These are phyloP conservation scores for Magnaporthiopsis incrustans DNA, from an alignment of 2,329 filamentous ascomycete species.

Conservation along the genomic window DNA sequence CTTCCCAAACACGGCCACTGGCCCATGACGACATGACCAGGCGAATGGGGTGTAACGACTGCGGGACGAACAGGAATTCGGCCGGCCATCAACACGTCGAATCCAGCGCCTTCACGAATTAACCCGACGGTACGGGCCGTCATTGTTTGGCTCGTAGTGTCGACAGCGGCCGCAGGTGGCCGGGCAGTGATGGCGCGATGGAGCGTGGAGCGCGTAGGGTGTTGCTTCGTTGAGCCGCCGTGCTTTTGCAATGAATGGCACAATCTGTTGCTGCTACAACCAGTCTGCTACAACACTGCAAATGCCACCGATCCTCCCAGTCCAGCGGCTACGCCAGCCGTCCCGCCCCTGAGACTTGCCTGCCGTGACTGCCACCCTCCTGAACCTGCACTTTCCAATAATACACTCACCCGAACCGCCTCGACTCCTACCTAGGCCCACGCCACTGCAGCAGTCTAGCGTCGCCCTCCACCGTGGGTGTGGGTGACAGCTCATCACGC, in stretches of 20 bases:
- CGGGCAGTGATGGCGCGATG: background rate
- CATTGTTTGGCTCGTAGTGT: background rate
- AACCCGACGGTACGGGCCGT: background rate
- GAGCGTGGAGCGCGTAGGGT: background rate
- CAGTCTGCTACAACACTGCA: no score
- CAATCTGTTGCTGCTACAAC: no score
- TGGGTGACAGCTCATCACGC: background rate
- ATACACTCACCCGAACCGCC: background rate
- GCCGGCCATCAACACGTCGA: no score
- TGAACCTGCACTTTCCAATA: background rate
- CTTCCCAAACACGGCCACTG: conserved; percentile 5
- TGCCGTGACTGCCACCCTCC: no score
- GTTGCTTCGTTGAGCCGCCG: background rate
- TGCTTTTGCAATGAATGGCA: no score
- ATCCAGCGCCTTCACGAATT: background rate
- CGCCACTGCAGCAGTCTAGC: background rate
- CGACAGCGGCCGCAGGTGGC: background rate
- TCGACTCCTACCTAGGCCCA: background rate
- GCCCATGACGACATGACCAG: background rate
- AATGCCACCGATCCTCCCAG: no score
- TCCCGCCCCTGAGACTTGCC: no score
- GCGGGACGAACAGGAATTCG: no score
- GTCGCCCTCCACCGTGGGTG: background rate
- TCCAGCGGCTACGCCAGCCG: no score
- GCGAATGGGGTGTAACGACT: no score